Percentiles rank a stretch among this genome's conserved stretches.
Conservation (phyloP, 2,329 filamentous ascomycete species). For the Sarocladium kiliense region DNA sequence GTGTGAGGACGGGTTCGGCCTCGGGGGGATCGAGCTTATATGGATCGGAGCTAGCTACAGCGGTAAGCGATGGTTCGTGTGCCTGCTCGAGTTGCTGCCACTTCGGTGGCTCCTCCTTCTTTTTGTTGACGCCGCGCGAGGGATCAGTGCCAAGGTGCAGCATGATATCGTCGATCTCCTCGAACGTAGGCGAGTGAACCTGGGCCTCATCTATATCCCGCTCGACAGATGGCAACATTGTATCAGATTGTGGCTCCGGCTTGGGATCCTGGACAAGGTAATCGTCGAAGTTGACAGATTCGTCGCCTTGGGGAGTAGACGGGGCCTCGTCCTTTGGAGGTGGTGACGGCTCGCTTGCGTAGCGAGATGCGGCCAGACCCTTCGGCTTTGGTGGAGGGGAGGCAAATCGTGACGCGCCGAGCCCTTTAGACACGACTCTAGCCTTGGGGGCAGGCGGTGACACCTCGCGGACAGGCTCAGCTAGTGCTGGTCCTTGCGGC, state of each 20-base stretch:
- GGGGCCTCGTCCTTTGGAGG: slow-evolving; percentile 19
- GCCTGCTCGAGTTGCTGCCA: slow-evolving; percentile 23
- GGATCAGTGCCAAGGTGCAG: slow-evolving; percentile 70
- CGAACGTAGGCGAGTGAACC: slow-evolving; percentile 51
- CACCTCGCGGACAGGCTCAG: slow-evolving; percentile 5
- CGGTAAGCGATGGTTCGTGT: slow-evolving; percentile 9
- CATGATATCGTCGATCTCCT: slow-evolving; percentile 93
- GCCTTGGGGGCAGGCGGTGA: background rate
- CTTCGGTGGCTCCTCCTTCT: slow-evolving; percentile 38
- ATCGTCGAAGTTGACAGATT: slow-evolving; percentile 21
- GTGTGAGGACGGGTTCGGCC: slow-evolving; percentile 46
- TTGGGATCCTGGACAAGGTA: slow-evolving; percentile 8
- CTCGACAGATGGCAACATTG: slow-evolving; percentile 12
- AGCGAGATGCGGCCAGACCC: slow-evolving; percentile 39
- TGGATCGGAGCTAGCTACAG: slow-evolving; percentile 40
- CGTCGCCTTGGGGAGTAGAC: background rate
- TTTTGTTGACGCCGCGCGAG: slow-evolving; percentile 67
- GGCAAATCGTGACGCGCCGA: slow-evolving; percentile 45
- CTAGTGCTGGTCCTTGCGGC: background rate
- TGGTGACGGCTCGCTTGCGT: slow-evolving; percentile 36
- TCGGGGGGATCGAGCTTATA: slow-evolving; percentile 45
- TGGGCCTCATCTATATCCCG: slow-evolving; percentile 16
- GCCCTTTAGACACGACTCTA: slow-evolving; percentile 18
- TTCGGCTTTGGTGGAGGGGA: slow-evolving; percentile 36
- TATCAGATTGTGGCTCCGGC: slow-evolving; percentile 14